Evolutionary conservation across 805 yeast genomes (phyloP).

Genomic region (Vanderwaltozyma polyspora): DNA sequence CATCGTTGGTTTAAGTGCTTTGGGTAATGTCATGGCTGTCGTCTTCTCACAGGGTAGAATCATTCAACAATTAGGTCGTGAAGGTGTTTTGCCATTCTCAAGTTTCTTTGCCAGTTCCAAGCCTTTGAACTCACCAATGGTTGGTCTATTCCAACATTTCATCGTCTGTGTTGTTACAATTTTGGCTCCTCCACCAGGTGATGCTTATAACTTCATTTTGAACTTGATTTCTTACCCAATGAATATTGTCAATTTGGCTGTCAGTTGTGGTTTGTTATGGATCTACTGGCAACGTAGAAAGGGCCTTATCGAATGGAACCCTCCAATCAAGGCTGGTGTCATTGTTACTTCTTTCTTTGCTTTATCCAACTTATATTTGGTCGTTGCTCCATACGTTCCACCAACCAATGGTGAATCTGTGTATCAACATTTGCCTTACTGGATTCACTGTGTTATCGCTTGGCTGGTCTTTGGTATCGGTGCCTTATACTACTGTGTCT

Average conservation of each 20-base stretch:
- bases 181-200: slow-evolving; percentile 78
- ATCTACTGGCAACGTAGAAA: slow-evolving; percentile 40
- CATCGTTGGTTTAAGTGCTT: slow-evolving; percentile 69
- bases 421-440: slow-evolving; percentile 62
- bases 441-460: slow-evolving; percentile 71
- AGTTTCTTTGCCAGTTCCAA: slow-evolving; percentile 55
- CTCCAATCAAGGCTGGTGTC: slow-evolving; percentile 56
- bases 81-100: slow-evolving; percentile 69
- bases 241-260: slow-evolving; percentile 58
- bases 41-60: slow-evolving; percentile 75
- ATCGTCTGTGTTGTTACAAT: slow-evolving; percentile 61
- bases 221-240: slow-evolving; percentile 75
- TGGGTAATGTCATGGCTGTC: slow-evolving; percentile 74
- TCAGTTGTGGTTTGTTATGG: slow-evolving; percentile 48
- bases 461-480: slow-evolving; percentile 65
- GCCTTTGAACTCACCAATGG: slow-evolving; percentile 65
- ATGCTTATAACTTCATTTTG: slow-evolving; percentile 71
- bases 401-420: slow-evolving; percentile 58
- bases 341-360: slow-evolving; percentile 56
- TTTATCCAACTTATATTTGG: slow-evolving; percentile 53
- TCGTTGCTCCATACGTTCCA: slow-evolving; percentile 71
- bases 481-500: slow-evolving; percentile 52
- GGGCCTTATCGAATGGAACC: slow-evolving; percentile 51
- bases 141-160: slow-evolving; percentile 70
- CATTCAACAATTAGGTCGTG: slow-evolving; percentile 71